Percentiles rank a stretch among this genome's conserved stretches.
Evolutionary conservation across 805 yeast species (phyloP).

Genomic region (Suhomyces kilbournensis): DNA sequence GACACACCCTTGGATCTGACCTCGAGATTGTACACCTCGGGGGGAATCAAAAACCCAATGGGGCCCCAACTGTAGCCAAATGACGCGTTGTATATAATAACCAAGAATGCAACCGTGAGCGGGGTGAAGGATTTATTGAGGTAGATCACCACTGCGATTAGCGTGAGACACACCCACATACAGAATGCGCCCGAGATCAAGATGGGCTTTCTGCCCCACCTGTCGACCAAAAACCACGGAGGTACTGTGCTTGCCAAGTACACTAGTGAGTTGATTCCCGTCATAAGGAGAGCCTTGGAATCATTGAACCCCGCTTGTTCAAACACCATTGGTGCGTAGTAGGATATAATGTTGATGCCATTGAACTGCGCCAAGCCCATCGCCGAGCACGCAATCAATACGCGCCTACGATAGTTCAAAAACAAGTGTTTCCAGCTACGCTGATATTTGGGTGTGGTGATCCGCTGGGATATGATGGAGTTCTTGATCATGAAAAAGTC

Average conservation of each 20-base stretch:
- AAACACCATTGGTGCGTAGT: slow-evolving; percentile 57
- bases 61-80: slow-evolving; percentile 50
- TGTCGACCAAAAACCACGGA: slow-evolving; percentile 46
- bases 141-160: slow-evolving; percentile 34
- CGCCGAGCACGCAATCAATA: slow-evolving; percentile 41
- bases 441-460: slow-evolving; percentile 35
- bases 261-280: slow-evolving; percentile 41
- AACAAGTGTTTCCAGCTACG: slow-evolving; percentile 44
- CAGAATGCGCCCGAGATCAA: slow-evolving; percentile 38
- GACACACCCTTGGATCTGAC: slow-evolving; percentile 45
- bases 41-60: slow-evolving; percentile 42
- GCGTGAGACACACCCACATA: slow-evolving; percentile 36
- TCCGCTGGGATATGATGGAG: slow-evolving; percentile 39
- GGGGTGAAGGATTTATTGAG: slow-evolving; percentile 33
- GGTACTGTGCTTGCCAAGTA: slow-evolving; percentile 40
- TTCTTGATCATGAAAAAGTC: slow-evolving; percentile 50
- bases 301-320: slow-evolving; percentile 45
- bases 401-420: slow-evolving; percentile 33
- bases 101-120: slow-evolving; percentile 38
- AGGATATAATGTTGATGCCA: slow-evolving; percentile 58
- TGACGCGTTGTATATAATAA: slow-evolving; percentile 40
- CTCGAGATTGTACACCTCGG: slow-evolving; percentile 43
- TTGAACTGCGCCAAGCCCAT: slow-evolving; percentile 46
- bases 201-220: slow-evolving; percentile 46
- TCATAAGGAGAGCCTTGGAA: slow-evolving; percentile 41